Evolutionary conservation across 176 grass and related monocot species (phyloP).

Genomic region (Eleusine indica): DNA sequence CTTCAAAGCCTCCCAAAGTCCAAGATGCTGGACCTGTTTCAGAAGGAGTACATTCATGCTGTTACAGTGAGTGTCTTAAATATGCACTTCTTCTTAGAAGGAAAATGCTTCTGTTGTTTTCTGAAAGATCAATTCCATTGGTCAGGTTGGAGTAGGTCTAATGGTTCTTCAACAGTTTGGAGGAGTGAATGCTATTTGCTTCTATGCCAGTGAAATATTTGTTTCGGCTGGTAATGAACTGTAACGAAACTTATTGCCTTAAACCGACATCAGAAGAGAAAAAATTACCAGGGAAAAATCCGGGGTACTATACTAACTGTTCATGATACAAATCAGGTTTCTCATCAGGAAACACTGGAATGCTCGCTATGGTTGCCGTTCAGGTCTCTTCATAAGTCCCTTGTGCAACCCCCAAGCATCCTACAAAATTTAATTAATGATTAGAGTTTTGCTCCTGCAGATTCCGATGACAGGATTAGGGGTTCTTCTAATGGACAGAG

Average conservation of each 20-base stretch:
- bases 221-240: constrained; percentile 73
- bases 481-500: constrained; percentile 74
- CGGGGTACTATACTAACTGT: not conserved
- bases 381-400: constrained; percentile 47
- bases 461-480: constrained; percentile 81
- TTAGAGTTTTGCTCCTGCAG: constrained; percentile 45
- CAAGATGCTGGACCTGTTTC: constrained; percentile 71
- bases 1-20: constrained; percentile 57
- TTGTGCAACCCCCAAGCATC: not conserved
- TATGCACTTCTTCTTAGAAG: not conserved
- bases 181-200: constrained; percentile 87
- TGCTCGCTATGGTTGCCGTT: constrained; percentile 74
- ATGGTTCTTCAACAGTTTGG: constrained; percentile 93
- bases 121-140: not conserved
- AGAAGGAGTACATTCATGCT: constrained; percentile 67
- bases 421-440: constrained; percentile 8
- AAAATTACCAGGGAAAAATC: not conserved
- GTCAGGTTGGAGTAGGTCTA: constrained; percentile 77
- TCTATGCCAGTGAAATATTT: constrained; percentile 95
- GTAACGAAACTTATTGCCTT: not conserved
- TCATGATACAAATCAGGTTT: constrained; percentile 58
- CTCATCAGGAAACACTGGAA: constrained; percentile 74
- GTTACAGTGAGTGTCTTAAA: constrained; percentile 54
- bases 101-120: not conserved
- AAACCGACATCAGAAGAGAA: not conserved